Evolutionary conservation across 108 stramenopile species (phyloP).

Genomic region (Aurantiochytrium sp.): DNA sequence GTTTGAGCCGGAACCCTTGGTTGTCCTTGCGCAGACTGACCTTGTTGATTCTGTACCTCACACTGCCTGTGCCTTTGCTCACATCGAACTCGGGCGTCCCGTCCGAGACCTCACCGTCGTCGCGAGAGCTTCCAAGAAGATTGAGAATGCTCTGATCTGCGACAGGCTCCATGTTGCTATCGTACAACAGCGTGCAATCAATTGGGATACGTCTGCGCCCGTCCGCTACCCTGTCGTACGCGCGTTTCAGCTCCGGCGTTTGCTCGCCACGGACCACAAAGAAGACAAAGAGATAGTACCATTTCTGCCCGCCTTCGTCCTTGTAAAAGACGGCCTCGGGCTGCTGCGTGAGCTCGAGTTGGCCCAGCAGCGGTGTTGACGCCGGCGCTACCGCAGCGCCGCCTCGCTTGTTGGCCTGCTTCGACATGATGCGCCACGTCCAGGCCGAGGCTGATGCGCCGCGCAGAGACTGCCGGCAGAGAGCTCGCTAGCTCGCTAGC

Average conservation of each 20-base stretch:
- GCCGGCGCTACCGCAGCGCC: background rate
- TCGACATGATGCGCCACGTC: background rate
- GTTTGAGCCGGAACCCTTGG: background rate
- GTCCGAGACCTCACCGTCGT: background rate
- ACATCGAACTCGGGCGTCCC: background rate
- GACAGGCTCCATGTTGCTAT: background rate
- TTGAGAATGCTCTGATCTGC: background rate
- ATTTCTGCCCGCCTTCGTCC: background rate
- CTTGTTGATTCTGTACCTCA: background rate
- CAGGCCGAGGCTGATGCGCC: no score
- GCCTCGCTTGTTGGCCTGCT: background rate
- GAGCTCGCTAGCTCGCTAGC: no score
- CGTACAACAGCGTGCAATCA: background rate
- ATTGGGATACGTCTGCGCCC: background rate
- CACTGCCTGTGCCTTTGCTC: background rate
- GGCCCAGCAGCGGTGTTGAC: background rate
- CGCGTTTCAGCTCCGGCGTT: background rate
- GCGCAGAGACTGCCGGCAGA: no score
- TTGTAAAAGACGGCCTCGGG: background rate
- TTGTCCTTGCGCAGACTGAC: background rate
- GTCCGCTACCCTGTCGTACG: background rate
- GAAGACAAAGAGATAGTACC: background rate
- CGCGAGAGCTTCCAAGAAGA: background rate
- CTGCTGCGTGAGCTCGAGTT: constrained; percentile 16
- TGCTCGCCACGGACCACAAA: constrained; percentile 1